phyloP scores from a whole-genome alignment of 2,329 filamentous ascomycete genomes.

The Stachybotrys chartarum region DNA sequence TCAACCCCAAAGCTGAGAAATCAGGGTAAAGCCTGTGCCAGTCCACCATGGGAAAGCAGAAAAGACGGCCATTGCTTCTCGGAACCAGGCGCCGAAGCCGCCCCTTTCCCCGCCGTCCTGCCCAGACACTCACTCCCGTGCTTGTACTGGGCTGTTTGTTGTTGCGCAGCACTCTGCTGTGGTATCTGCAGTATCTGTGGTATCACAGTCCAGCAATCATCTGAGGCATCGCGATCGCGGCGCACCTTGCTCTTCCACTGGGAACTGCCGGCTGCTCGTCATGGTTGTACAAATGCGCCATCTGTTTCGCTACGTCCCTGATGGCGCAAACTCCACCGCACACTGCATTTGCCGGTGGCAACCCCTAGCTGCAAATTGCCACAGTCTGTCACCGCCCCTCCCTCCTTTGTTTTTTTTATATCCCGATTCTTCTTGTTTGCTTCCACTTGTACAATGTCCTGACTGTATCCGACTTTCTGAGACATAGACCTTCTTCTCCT shows the following conservation, averaged over 20 bases:
- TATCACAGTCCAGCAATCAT: no score
- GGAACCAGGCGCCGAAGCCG: background rate
- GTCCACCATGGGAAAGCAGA: background rate
- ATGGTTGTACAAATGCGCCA: background rate
- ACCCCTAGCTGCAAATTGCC: background rate
- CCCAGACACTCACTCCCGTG: background rate
- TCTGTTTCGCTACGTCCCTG: background rate
- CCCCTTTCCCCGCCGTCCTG: background rate
- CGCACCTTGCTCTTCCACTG: background rate
- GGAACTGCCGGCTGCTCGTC: background rate
- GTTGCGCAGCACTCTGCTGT: background rate
- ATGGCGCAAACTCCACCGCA: background rate
- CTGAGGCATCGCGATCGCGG: no score
- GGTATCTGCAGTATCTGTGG: no score
- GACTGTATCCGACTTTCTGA: background rate
- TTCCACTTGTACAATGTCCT: background rate
- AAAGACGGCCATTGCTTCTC: background rate
- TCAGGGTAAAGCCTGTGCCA: background rate
- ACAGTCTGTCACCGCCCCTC: no score
- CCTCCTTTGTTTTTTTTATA: no score
- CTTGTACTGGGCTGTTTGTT: background rate
- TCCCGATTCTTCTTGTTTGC: background rate
- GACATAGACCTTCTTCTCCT: background rate
- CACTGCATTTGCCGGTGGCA: background rate
- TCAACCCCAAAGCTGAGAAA: no score